Base-by-base conservation (phyloP, 192 early-diverging fungal genomes). In the Diversispora epigaea region DNA sequence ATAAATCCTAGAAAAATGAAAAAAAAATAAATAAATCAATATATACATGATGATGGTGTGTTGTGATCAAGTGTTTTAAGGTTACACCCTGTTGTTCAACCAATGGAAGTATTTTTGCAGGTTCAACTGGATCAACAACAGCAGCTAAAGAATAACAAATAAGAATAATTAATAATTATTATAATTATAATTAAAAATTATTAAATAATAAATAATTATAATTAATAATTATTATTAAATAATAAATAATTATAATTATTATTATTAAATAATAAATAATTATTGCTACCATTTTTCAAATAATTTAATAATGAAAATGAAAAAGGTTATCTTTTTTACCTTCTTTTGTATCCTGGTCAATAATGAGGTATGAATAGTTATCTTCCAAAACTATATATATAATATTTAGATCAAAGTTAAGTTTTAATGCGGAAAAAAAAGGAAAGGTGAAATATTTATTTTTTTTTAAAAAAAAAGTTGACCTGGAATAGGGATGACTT, bases 101-200 rank as follows among this genome's bases (percentile, higher is more conserved):
- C 32, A 85, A 84, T 22, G 84, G 73, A 58, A 91, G 64, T 47
- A 93, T 82, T 76, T 94, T 94, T 4, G 80, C 77, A 44, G 95
- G 90, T 72, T 93, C 89, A 4, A 91, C 93, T n/a, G 95, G 95
- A 75, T 97, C 95, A 11, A 97, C 86, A 8, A 93, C 89, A 0
- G 91, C 87, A n/a, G 84, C 90, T 73, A 62, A 15, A 62, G 4
- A 54, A 54, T 54, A 54, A 17, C 4, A 54, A 54, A 54, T 12
- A 4, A 11, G n/a, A 54, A 17, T 11, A 54, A 54, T 52, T 10
- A 4, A 11, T 61, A 49, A n/a, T n/a, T n/a, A n/a, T n/a, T n/a
- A n/a, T n/a, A n/a, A n/a, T n/a, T n/a, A n/a, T n/a, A n/a, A n/a
- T n/a, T n/a, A n/a, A n/a, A n/a, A n/a, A n/a, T n/a, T n/a, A n/a